Evolutionary conservation across 768 basidiomycete genomes (phyloP), one percentile per base, ranked within the genome.

Genomic region (Leucocoprinus leucothites): DNA sequence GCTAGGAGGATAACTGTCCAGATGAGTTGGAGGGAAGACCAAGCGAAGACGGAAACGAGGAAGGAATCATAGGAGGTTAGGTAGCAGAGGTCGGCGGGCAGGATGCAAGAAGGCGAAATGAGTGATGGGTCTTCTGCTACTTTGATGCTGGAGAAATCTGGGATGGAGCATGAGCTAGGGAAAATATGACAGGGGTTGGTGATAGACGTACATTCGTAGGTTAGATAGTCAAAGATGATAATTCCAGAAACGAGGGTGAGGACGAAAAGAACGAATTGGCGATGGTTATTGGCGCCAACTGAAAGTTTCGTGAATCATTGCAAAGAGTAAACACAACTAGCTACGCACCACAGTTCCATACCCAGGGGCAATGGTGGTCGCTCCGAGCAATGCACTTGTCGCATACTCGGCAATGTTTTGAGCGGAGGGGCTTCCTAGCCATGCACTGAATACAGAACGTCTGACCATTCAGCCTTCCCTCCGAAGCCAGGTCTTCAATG

Each of bases 291-390:
- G 38, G 84, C 78, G 19, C 97, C 97, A 49, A 98, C 94, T 92
- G 55, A 22, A 43, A 34, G 38, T 21, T 9, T 50, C n/a, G 3
- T 60, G 24, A 60, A 47, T 24, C 43, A 19, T 16, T 2, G 3
- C 26, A 18, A 3, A 44, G 9, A 3, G 14, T 11, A 21, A 2
- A 25, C 18, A 3, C 9, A 41, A 41, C 51, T 26, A 65, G 58
- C 14, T 28, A 70, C 88, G 24, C 66, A 93, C 92, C 85, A 68
- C 96, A 98, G 71, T 98, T 98, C 95, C 95, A 99, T 14, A 98
- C 87, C 97, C 97, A 99, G 1, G 96, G 97, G 62, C 97, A 98
- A 63, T 99, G 95, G 63, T 99, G 97, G 64, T 99, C 97, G 64
- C 87, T 91, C 45, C 94, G 79, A 11, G 91, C 89, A 18, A 93